These are phyloP conservation scores for Sphagnum fallax DNA, from an alignment of 228 moss, liverwort and hornwort species.

Conservation along the genomic window DNA sequence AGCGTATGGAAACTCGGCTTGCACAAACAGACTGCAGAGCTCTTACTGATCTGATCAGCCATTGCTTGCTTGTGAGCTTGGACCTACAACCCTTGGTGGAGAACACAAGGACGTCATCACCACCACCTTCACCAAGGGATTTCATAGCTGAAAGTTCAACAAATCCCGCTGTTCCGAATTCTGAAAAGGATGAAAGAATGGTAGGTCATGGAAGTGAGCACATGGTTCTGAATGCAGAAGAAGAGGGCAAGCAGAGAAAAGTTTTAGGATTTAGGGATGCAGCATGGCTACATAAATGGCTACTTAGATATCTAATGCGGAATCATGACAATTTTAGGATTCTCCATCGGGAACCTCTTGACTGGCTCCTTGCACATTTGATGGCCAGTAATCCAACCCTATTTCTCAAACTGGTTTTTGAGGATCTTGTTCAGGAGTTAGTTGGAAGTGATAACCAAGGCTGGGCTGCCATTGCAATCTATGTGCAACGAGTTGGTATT, in stretches of 20 bases:
- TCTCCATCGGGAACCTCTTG: slow-evolving; percentile 36
- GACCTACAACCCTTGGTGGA: slow-evolving; percentile 28
- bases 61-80: slow-evolving; percentile 65
- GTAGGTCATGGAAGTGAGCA: background rate
- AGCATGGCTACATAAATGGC: slow-evolving; percentile 89
- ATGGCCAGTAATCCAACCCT: slow-evolving; percentile 47
- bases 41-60: slow-evolving; percentile 65
- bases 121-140: slow-evolving; percentile 4
- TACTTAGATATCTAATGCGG: slow-evolving; percentile 64
- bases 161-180: background rate
- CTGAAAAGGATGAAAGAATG: background rate
- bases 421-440: slow-evolving; percentile 74
- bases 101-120: slow-evolving; percentile 4
- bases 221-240: background rate
- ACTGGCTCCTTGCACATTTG: slow-evolving; percentile 86
- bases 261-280: background rate
- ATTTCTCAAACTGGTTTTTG: slow-evolving; percentile 52
- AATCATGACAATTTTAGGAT: slow-evolving; percentile 1
- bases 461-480: slow-evolving; percentile 27
- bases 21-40: slow-evolving; percentile 41
- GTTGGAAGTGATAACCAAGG: slow-evolving; percentile 27
- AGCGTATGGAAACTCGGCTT: slow-evolving; percentile 60
- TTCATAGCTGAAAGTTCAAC: background rate
- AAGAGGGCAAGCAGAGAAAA: slow-evolving; percentile 1
- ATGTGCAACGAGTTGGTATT: slow-evolving; percentile 65